A percentile compares a stretch with the other conserved stretches of the same genome.
Evolutionary conservation across 2,329 filamentous ascomycete genomes (phyloP).

Genomic region (Aspergillus sp.): DNA sequence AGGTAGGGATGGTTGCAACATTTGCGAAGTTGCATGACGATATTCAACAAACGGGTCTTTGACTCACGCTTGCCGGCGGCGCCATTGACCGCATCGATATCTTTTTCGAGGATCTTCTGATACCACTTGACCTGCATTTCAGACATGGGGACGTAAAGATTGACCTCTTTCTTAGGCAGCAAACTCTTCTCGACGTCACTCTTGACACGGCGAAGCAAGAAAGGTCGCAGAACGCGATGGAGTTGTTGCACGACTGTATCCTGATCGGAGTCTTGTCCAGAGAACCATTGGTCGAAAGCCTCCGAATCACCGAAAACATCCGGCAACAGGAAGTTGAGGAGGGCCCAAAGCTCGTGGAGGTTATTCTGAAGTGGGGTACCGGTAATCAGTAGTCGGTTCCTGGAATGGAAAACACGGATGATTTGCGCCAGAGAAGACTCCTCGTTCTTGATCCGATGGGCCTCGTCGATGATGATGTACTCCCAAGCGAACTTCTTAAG

Average conservation of each 20-base stretch:
- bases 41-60: constrained; percentile 94
- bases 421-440: constrained; percentile 96
- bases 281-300: constrained; percentile 98
- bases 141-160: constrained; percentile 96
- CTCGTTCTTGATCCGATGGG: constrained; percentile 99
- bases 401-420: constrained; percentile 92
- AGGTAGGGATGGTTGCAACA: constrained; percentile 99
- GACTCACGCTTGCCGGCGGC: constrained; percentile 95
- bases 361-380: constrained; percentile 98
- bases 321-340: constrained; percentile 95
- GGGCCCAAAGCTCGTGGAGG: constrained; percentile 93
- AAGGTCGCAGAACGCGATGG: constrained; percentile 88
- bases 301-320: constrained; percentile 97
- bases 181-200: constrained; percentile 97
- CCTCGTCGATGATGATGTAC: constrained; percentile 98
- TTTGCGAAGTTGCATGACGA: constrained; percentile 98
- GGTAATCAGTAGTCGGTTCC: constrained; percentile 92
- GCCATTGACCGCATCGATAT: constrained; percentile 97
- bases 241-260: constrained; percentile 95
- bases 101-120: constrained; percentile 97
- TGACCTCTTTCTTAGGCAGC: constrained; percentile 94
- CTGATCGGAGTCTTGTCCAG: constrained; percentile 82
- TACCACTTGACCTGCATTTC: constrained; percentile 99
- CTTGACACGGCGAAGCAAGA: constrained; percentile 94
- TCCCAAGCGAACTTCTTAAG: constrained; percentile 99